phyloP scores from a whole-genome alignment of 345 rosid genomes.

The Pugionium dolabratum region DNA sequence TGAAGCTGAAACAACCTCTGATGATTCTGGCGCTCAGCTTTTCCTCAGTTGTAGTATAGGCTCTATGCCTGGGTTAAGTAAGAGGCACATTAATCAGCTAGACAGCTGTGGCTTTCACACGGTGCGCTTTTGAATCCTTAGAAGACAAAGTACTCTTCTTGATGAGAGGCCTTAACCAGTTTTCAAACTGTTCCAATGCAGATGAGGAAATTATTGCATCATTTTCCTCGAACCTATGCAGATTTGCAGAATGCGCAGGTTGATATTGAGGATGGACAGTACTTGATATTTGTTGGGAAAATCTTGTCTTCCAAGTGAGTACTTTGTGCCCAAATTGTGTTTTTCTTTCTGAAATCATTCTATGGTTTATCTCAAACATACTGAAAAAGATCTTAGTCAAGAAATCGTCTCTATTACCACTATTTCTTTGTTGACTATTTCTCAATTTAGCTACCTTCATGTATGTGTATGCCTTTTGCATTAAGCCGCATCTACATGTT shows the following conservation, averaged over 20 bases:
- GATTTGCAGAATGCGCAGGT: slow-evolving; percentile 79
- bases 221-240: slow-evolving; percentile 93
- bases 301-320: slow-evolving; percentile 76
- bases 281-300: slow-evolving; percentile 83
- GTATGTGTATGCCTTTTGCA: slow-evolving; percentile 14
- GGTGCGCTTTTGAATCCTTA: slow-evolving; percentile 46
- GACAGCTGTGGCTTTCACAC: slow-evolving; percentile 84
- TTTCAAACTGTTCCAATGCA: slow-evolving; percentile 41
- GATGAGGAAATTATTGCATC: slow-evolving; percentile 78
- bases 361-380: background rate
- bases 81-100: slow-evolving; percentile 58
- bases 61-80: slow-evolving; percentile 66
- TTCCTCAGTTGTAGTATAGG: slow-evolving; percentile 59
- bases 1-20: slow-evolving; percentile 45
- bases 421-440: slow-evolving; percentile 3
- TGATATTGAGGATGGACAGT: slow-evolving; percentile 82
- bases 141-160: slow-evolving; percentile 6
- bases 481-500: background rate
- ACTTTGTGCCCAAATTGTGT: background rate
- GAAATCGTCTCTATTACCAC: slow-evolving; percentile 5
- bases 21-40: slow-evolving; percentile 37
- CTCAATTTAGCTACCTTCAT: background rate
- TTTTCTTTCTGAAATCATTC: slow-evolving; percentile 19
- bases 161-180: slow-evolving; percentile 30
- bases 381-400: background rate